Evolutionary conservation across 495 filamentous ascomycete genomes (phyloP).

Genomic region (Monascus purpureus): DNA sequence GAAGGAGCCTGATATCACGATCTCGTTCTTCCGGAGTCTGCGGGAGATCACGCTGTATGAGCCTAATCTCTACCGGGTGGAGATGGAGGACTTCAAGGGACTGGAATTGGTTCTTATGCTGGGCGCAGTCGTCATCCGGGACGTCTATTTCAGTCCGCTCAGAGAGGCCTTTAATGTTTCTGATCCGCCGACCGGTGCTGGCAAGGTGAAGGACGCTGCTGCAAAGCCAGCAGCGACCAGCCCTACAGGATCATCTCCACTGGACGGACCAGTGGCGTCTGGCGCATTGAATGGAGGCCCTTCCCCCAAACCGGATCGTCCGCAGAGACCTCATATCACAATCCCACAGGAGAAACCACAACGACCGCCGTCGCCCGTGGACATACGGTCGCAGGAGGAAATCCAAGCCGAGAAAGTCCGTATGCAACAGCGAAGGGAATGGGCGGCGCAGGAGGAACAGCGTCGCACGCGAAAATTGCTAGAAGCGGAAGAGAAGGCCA

Average conservation of each 20-base stretch:
- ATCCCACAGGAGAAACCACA: slow-evolving; percentile 7
- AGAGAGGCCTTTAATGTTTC: slow-evolving; percentile 67
- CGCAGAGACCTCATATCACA: slow-evolving; percentile 6
- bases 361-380: slow-evolving; percentile 11
- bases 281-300: slow-evolving; percentile 4
- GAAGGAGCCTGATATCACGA: slow-evolving; percentile 86
- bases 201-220: slow-evolving; percentile 4
- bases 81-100: slow-evolving; percentile 90
- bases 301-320: slow-evolving; percentile 12
- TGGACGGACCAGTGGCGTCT: slow-evolving; percentile 4
- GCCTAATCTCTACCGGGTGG: slow-evolving; percentile 77
- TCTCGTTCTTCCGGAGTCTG: slow-evolving; percentile 60
- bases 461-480: slow-evolving; percentile 62
- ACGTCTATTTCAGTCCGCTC: slow-evolving; percentile 61
- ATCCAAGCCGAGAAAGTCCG: slow-evolving; percentile 52
- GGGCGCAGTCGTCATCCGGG: slow-evolving; percentile 68
- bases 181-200: slow-evolving; percentile 15
- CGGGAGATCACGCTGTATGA: slow-evolving; percentile 78
- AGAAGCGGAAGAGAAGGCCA: slow-evolving; percentile 61
- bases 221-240: neutral
- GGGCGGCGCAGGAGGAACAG: slow-evolving; percentile 47
- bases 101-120: slow-evolving; percentile 81
- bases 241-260: slow-evolving; percentile 3
- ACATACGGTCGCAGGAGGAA: slow-evolving; percentile 40
- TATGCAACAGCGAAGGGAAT: slow-evolving; percentile 41